Evolutionary conservation across 2,329 filamentous ascomycete genomes (phyloP).

Genomic region (Apiospora saccharicola): DNA sequence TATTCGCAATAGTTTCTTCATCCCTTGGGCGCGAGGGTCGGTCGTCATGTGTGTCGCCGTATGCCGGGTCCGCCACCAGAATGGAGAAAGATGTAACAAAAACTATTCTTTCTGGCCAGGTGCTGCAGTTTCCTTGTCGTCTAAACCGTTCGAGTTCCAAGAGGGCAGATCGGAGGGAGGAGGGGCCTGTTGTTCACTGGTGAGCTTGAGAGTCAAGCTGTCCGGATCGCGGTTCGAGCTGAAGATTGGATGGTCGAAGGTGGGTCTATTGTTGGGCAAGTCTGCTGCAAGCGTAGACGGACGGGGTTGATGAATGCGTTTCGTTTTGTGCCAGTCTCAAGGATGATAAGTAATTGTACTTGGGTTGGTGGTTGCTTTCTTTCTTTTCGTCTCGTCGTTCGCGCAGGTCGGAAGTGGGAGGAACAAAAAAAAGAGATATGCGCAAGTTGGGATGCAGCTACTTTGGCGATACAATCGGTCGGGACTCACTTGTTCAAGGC

Average conservation of each 20-base stretch:
- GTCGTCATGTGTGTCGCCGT: conserved; percentile 29
- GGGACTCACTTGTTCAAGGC: conserved; percentile 12
- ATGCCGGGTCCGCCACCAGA: conserved; percentile 23
- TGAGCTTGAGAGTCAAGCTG: conserved; percentile 16
- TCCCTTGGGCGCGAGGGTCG: conserved; percentile 24
- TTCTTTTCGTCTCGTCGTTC: background rate
- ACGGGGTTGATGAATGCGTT: background rate
- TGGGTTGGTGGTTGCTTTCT: background rate
- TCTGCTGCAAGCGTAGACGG: conserved; percentile 9
- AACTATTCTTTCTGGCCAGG: conserved; percentile 5
- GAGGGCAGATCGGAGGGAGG: background rate
- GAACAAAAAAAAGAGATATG: background rate
- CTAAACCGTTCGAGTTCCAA: background rate
- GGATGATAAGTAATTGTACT: background rate
- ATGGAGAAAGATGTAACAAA: conserved; percentile 12
- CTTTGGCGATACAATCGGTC: conserved; percentile 16
- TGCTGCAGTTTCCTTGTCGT: background rate
- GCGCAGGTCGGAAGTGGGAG: background rate
- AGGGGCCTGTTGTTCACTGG: conserved; percentile 5
- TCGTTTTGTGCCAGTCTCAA: background rate
- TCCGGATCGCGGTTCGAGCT: conserved; percentile 19
- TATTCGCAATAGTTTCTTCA: conserved; percentile 24
- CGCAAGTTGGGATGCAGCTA: conserved; percentile 2
- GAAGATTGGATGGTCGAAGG: conserved; percentile 21
- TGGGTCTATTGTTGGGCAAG: conserved; percentile 14